A percentile compares a stretch with the other conserved stretches of the same genome.
Conservation (phyloP, 1,284 basidiomycete species). For the Trichosporon ovoides region DNA sequence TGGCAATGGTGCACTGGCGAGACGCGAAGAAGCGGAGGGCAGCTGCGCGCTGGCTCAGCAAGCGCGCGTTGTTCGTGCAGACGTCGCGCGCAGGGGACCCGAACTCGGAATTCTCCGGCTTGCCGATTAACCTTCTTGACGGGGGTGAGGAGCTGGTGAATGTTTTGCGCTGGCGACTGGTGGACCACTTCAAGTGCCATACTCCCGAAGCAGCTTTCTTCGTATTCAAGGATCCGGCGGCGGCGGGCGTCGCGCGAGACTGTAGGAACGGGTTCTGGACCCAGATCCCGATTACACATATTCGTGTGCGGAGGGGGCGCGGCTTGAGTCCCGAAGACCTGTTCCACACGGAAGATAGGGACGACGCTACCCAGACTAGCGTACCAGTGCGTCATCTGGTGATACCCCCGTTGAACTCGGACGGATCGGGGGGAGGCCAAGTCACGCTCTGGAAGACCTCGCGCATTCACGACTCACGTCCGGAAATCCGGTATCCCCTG, state of each 20-base stretch:
- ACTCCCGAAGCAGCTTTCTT: neutral
- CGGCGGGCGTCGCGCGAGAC: neutral
- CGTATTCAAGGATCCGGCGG: neutral
- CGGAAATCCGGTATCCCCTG: neutral
- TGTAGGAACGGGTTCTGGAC: neutral
- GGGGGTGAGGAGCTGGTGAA: neutral
- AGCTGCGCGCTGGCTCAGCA: neutral
- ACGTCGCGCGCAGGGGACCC: neutral
- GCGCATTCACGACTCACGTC: neutral
- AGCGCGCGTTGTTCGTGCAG: neutral
- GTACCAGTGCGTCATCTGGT: neutral
- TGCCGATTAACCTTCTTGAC: neutral
- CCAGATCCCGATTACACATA: neutral
- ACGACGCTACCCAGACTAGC: neutral
- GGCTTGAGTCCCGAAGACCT: neutral
- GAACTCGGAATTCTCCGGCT: neutral
- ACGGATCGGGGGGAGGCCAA: neutral
- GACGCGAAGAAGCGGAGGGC: neutral
- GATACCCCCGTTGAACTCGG: neutral
- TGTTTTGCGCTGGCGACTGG: neutral
- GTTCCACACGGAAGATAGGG: neutral
- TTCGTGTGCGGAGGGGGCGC: neutral
- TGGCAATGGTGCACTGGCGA: neutral
- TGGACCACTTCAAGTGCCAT: neutral
- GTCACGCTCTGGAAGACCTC: conserved; percentile 1